Base-by-base conservation (phyloP, 2,329 filamentous ascomycete species). In the Rhexocercosporidium sp. region DNA sequence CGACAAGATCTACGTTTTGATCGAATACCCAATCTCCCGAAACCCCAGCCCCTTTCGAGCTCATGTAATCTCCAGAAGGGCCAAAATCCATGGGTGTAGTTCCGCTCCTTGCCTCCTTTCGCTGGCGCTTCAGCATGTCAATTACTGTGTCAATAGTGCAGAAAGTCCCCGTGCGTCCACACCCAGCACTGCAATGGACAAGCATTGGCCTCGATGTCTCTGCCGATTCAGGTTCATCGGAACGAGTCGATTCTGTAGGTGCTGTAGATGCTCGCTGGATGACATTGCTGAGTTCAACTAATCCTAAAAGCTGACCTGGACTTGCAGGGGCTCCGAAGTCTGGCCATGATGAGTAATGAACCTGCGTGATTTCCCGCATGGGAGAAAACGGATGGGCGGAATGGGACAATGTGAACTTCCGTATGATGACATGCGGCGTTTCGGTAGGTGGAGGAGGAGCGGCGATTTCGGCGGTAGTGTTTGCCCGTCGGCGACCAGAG, bases 291-390 rank as follows among this genome's bases (percentile, higher is more conserved):
- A 97, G 87, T 78, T 97, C 94, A n/a, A 98, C 92, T 18, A 99
- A 81, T 1, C 91, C 92, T 18, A 99, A 84, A 1, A 99, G 85
- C 75, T 98, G 94, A 5, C 89, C 88, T 1, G 96, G 94, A 75
- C 96, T 92, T 0, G 96, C 94, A 0, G 95, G 95, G 0, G 94
- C 91, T 22, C 96, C 96, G 79, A 98, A 97, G 76, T 99, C 96
- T 0, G 96, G 96, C 96, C 96, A 99, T n/a, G 91, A 90, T 0
- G 93, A 89, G 78, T 97, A 98, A 77, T 98, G 94, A 16, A 99
- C 82, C 73, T 99, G 96, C 0, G 94, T 97, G 69, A 99, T 91
- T 79, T 98, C 94, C 27, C 95, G 91, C 72, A 97, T 91, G 0
- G 93, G 92, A 22, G 89, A 88, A 75, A 97, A 97, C 0, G 95